These are phyloP conservation scores for Cenchrus americanus DNA, from an alignment of 176 grass and related monocot genomes.

Conservation along the genomic window DNA sequence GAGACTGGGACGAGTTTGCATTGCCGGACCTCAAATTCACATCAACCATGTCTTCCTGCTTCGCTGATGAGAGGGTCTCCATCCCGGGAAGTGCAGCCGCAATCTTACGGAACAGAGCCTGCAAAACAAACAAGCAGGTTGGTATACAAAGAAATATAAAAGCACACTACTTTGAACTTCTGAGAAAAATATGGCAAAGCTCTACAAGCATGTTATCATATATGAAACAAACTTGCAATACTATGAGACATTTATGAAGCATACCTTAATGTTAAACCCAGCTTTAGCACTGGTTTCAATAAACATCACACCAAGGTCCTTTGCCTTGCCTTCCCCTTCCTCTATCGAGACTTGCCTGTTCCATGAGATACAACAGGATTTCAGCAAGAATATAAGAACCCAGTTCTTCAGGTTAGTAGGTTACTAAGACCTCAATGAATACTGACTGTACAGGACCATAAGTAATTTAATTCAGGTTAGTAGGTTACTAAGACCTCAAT, in stretches of 20 bases:
- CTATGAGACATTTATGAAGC: constrained; percentile 33
- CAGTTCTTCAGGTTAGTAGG: background rate
- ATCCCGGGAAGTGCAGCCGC: constrained; percentile 95
- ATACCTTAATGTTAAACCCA: constrained; percentile 98
- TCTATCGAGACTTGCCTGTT: constrained; percentile 98
- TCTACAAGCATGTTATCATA: background rate
- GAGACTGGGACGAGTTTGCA: constrained; percentile 76
- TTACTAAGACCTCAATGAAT: background rate
- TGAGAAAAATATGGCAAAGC: background rate
- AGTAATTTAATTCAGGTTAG: background rate
- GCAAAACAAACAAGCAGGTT: constrained; percentile 23
- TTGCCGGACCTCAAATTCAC: constrained; percentile 85
- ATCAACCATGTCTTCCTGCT: constrained; percentile 97
- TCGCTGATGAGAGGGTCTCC: constrained; percentile 90
- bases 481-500: background rate
- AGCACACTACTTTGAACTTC: background rate
- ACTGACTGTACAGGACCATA: background rate
- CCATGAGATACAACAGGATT: constrained; percentile 44
- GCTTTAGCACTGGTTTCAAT: constrained; percentile 99
- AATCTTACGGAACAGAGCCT: constrained; percentile 97
- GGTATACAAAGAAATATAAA: background rate
- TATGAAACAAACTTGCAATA: background rate
- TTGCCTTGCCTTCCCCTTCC: constrained; percentile 95
- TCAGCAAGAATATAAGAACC: constrained; percentile 12
- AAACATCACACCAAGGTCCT: constrained; percentile 96